A percentile compares a stretch with the other conserved stretches of the same genome.
These are phyloP conservation scores for Moesziomyces parantarcticus DNA, from an alignment of 1,284 basidiomycete species.

Conservation along the genomic window DNA sequence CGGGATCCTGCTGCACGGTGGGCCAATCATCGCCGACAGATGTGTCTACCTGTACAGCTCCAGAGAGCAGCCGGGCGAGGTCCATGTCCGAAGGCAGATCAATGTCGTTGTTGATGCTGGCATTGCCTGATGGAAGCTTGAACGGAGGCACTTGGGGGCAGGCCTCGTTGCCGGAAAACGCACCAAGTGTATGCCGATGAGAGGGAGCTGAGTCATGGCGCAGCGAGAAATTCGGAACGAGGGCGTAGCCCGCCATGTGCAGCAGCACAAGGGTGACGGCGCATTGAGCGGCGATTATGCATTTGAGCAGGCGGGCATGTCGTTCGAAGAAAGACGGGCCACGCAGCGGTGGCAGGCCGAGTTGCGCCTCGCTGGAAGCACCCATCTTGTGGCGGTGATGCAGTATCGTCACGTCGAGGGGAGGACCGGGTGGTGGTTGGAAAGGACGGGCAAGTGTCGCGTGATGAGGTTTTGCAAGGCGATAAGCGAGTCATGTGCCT, in stretches of 20 bases:
- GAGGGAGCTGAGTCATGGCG: not conserved
- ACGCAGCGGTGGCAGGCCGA: not conserved
- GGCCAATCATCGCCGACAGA: constrained; percentile 53
- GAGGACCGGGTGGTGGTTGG: not conserved
- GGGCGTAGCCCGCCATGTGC: not conserved
- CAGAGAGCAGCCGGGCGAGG: constrained; percentile 37
- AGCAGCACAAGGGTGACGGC: not conserved
- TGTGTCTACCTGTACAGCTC: constrained; percentile 54
- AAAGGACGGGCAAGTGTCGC: not conserved
- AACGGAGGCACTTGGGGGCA: constrained; percentile 38
- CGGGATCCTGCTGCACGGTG: constrained; percentile 39
- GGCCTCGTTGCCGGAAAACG: constrained; percentile 2
- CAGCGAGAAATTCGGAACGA: not conserved
- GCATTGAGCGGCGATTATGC: not conserved
- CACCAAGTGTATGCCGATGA: not conserved
- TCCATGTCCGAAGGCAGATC: constrained; percentile 21
- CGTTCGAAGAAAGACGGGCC: not conserved
- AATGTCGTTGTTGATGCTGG: constrained; percentile 2
- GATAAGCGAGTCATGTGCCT: not conserved
- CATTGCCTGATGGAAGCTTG: constrained; percentile 10
- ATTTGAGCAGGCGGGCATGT: not conserved
- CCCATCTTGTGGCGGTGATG: not conserved
- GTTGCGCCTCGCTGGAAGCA: not conserved
- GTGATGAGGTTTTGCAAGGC: not conserved
- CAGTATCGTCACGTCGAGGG: not conserved